These are phyloP conservation scores for Leucocoprinus sp. DNA, from an alignment of 768 basidiomycete genomes.

Conservation along the genomic window DNA sequence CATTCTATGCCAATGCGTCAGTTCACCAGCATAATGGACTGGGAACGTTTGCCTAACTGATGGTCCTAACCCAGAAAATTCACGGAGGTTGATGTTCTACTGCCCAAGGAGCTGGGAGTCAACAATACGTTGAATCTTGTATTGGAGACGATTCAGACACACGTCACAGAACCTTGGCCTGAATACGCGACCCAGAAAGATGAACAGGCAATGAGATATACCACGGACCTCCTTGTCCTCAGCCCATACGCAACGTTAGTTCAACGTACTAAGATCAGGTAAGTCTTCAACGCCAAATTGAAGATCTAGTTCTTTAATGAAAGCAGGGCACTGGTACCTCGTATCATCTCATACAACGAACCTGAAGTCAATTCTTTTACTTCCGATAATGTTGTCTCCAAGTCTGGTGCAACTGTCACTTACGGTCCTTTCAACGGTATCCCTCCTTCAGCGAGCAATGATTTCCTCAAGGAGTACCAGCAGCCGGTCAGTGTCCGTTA, in stretches of 20 bases:
- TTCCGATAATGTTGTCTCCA: conserved; percentile 51
- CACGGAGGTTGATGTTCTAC: conserved; percentile 50
- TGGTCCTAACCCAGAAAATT: conserved; percentile 26
- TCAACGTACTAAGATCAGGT: conserved; percentile 87
- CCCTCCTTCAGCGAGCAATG: conserved; percentile 47
- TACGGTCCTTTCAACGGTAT: conserved; percentile 85
- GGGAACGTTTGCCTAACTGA: conserved; percentile 9
- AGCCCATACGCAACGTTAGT: conserved; percentile 77
- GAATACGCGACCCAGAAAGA: conserved; percentile 64
- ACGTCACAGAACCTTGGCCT: conserved; percentile 73
- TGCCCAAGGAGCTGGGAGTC: conserved; percentile 51
- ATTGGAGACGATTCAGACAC: conserved; percentile 70
- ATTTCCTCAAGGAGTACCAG: conserved; percentile 56
- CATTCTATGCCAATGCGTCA: conserved; percentile 43
- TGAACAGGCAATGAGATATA: conserved; percentile 72
- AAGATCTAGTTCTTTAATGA: background rate
- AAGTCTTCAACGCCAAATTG: conserved; percentile 18
- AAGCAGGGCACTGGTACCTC: conserved; percentile 59
- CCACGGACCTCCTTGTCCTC: conserved; percentile 68
- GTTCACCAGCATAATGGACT: conserved; percentile 19
- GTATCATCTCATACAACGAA: conserved; percentile 63
- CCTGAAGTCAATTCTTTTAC: conserved; percentile 56
- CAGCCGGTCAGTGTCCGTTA: conserved; percentile 71
- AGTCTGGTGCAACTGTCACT: conserved; percentile 73
- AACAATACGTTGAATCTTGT: conserved; percentile 69